Evolutionary conservation across 371 early-diverging fungal species (phyloP).

Genomic region (Funneliformis caledonium): DNA sequence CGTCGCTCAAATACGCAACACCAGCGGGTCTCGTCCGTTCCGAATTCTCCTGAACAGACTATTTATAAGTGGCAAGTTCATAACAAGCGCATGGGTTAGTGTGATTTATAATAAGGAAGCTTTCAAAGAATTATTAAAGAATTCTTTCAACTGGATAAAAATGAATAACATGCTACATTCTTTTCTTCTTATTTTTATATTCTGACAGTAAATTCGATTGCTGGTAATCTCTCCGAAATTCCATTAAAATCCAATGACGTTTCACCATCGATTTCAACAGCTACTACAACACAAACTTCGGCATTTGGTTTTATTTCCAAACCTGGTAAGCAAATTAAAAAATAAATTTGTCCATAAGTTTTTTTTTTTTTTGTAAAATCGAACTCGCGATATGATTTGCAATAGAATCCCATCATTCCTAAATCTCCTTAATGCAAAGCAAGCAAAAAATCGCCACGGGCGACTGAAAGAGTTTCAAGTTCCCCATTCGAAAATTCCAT

Average conservation of each 20-base stretch:
- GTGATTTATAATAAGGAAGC: neutral
- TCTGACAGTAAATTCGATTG: neutral
- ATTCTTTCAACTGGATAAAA: neutral
- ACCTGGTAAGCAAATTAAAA: neutral
- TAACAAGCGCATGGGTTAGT: neutral
- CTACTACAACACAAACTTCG: neutral
- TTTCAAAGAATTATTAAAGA: neutral
- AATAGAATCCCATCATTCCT: conserved; percentile 6
- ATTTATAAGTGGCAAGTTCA: neutral
- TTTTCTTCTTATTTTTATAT: neutral
- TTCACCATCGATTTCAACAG: neutral
- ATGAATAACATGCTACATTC: neutral
- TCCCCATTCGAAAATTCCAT: neutral
- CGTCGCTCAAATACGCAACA: neutral
- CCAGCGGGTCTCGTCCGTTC: neutral
- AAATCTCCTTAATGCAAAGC: conserved; percentile 1
- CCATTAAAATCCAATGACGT: neutral
- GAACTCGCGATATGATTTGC: neutral
- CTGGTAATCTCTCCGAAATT: neutral
- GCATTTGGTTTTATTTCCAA: neutral
- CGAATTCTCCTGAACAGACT: neutral
- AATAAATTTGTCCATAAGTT: neutral
- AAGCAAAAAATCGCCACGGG: neutral
- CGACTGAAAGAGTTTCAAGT: neutral
- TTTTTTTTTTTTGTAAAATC: neutral